Base-by-base conservation (phyloP, 108 stramenopile species). In the Bacterosira constricta region DNA sequence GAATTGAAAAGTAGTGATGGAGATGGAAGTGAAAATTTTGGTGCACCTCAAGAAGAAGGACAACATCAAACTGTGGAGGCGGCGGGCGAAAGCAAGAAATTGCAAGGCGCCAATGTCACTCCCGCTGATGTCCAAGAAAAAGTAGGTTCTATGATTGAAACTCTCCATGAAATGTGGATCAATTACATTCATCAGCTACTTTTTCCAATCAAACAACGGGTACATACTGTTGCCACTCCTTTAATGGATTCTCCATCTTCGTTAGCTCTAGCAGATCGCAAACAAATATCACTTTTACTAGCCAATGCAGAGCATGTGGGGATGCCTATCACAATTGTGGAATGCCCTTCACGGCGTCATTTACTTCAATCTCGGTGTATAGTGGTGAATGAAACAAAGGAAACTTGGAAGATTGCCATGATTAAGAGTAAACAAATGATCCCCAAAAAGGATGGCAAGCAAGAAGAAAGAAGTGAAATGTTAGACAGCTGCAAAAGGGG, bases 321-420 rank as follows among this genome's bases (percentile, higher is more conserved):
- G 12, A 78, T 78, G 77, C 26, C 69, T 11, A 69, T 42, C 11
- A 78, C 50, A 18, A 71, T 78, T 15, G 38, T 66, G 30, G 29
- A 45, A 29, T 78, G 77, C 54, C 69, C 77, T n/a, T 78, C 77
- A 4, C 63, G 64, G 34, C 67, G 76, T 21, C 54, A 77, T 54
- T 58, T 77, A 34, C 39, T 59, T 11, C 45, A 42, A 13, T 5
- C 25, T 29, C 23, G 77, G 15, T 54, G 77, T 44, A 63, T 78
- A 31, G 58, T 78, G 25, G 58, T 78, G 31, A 58, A 78, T 51
- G 77, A 78, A 55, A 66, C 69, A 6, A 71, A 46, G 32, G 68
- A 78, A 11, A 78, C 68, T 12, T 78, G 58, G 49, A 63, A 23
- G 26, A 47, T 78, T 31, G 77, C 69, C 29, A 66, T 66, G 29